These are phyloP conservation scores for Globisporangium sylvaticum DNA, from an alignment of 352 stramenopile species.

Conservation along the genomic window DNA sequence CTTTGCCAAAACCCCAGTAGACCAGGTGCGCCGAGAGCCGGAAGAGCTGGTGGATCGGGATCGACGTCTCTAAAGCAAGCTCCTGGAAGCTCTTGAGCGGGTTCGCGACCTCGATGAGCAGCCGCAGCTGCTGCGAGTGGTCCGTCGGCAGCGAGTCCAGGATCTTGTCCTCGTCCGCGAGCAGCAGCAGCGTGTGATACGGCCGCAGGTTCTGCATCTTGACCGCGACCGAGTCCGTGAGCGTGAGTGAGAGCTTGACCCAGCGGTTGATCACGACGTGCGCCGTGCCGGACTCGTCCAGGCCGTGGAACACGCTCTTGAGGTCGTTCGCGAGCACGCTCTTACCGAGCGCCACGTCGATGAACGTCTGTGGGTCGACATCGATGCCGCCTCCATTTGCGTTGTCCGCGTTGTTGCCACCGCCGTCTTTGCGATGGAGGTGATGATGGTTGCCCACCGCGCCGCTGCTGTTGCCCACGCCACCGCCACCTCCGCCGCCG, in stretches of 20 bases:
- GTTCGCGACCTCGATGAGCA: constrained; percentile 71
- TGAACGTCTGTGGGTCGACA: constrained; percentile 79
- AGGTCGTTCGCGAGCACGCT: constrained; percentile 84
- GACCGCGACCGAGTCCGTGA: constrained; percentile 61
- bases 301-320: constrained; percentile 79
- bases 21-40: constrained; percentile 78
- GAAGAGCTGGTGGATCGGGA: constrained; percentile 82
- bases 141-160: constrained; percentile 63
- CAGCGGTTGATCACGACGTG: constrained; percentile 85
- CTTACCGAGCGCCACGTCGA: constrained; percentile 71
- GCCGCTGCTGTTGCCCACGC: constrained; percentile 6
- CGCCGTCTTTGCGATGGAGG: constrained; percentile 32
- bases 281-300: constrained; percentile 65
- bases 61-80: constrained; percentile 66
- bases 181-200: constrained; percentile 80
- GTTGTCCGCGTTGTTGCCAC: constrained; percentile 20
- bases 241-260: constrained; percentile 83
- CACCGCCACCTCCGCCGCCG: constrained; percentile 7
- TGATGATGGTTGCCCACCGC: constrained; percentile 24
- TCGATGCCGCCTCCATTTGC: constrained; percentile 29
- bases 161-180: constrained; percentile 63
- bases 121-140: constrained; percentile 68
- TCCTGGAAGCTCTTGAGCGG: constrained; percentile 86
- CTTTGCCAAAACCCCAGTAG: constrained; percentile 76
- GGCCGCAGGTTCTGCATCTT: constrained; percentile 61